A percentile compares a stretch with the other conserved stretches of the same genome.
These are phyloP conservation scores for Populus pruinosa DNA, from an alignment of 345 rosid genomes.

Conservation along the genomic window DNA sequence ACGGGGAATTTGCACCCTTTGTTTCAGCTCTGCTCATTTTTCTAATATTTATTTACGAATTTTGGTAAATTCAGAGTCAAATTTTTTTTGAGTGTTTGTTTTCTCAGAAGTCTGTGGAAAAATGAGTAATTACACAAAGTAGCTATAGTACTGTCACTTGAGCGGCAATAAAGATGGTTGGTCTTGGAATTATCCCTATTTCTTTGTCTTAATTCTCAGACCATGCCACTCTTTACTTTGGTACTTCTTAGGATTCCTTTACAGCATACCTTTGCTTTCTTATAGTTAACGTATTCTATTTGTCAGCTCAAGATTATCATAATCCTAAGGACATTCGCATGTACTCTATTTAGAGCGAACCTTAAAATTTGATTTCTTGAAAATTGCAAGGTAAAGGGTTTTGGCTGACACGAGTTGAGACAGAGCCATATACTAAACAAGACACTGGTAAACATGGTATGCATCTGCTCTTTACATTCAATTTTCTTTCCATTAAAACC, in stretches of 20 bases:
- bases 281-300: not conserved
- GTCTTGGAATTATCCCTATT: conserved; percentile 20
- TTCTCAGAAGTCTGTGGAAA: not conserved
- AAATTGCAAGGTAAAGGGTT: not conserved
- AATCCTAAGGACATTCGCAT: not conserved
- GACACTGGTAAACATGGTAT: conserved; percentile 13
- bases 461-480: not conserved
- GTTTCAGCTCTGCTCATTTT: not conserved
- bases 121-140: not conserved
- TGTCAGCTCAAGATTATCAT: not conserved
- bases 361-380: not conserved
- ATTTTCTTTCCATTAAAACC: not conserved
- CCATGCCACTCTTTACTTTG: conserved; percentile 4
- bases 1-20: not conserved
- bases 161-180: conserved; percentile 6
- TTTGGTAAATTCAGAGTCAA: not conserved
- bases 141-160: not conserved
- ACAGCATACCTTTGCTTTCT: not conserved
- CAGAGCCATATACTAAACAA: not conserved
- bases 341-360: not conserved
- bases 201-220: not conserved
- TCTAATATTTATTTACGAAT: not conserved
- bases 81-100: not conserved
- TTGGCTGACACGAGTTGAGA: not conserved
- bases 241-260: conserved; percentile 29